A percentile compares a stretch with the other conserved stretches of the same genome.
Evolutionary conservation across 768 basidiomycete species (phyloP).

Genomic region (Kwoniella dendrophila): DNA sequence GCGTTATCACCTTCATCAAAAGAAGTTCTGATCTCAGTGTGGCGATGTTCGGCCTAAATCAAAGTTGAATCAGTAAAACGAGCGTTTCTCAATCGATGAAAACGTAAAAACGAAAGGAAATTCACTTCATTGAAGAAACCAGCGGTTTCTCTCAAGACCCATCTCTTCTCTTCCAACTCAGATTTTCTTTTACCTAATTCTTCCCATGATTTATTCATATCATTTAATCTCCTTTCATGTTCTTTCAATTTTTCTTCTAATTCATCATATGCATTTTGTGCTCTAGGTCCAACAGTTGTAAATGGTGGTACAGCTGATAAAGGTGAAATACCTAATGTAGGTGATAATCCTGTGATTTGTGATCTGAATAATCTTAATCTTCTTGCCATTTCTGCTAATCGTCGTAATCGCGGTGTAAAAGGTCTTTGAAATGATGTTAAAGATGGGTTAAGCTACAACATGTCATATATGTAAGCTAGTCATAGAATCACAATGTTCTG

Average conservation of each 20-base stretch:
- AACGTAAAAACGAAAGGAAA: slow-evolving; percentile 6
- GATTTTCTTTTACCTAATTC: slow-evolving; percentile 78
- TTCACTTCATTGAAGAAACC: slow-evolving; percentile 88
- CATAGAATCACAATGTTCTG: not conserved
- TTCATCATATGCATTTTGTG: slow-evolving; percentile 90
- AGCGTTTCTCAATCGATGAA: not conserved
- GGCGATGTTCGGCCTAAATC: slow-evolving; percentile 72
- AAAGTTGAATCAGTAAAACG: not conserved
- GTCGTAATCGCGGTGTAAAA: slow-evolving; percentile 92
- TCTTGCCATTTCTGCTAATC: slow-evolving; percentile 93
- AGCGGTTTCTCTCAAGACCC: slow-evolving; percentile 92
- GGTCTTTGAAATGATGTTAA: slow-evolving; percentile 98
- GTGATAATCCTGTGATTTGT: slow-evolving; percentile 84
- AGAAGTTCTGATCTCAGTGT: slow-evolving; percentile 78
- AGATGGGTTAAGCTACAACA: slow-evolving; percentile 77
- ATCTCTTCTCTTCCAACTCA: slow-evolving; percentile 88
- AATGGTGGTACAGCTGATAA: slow-evolving; percentile 83
- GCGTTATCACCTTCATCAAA: slow-evolving; percentile 80
- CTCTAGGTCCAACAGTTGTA: slow-evolving; percentile 85
- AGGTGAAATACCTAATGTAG: slow-evolving; percentile 77
- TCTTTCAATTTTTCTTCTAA: slow-evolving; percentile 82
- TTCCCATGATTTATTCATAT: slow-evolving; percentile 94
- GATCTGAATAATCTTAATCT: slow-evolving; percentile 84
- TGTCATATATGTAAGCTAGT: slow-evolving; percentile 1
- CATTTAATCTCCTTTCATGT: slow-evolving; percentile 77